Evolutionary conservation across 345 rosid species (phyloP).

Genomic region (Dipteronia dyeriana): DNA sequence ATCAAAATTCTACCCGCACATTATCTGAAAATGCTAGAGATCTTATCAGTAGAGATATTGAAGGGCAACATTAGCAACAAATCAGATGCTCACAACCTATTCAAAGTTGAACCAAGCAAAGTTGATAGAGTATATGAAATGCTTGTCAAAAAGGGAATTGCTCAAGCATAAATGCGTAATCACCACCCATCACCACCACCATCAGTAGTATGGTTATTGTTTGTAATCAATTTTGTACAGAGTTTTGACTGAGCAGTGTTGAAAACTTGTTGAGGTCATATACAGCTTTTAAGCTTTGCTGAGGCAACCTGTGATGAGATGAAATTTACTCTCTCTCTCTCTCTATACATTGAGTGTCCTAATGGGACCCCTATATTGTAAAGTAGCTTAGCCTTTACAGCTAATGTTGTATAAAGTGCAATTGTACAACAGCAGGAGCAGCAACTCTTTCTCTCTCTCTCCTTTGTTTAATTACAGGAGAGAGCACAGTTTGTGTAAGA

Average conservation of each 20-base stretch:
- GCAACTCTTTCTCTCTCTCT: not conserved
- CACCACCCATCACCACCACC: not conserved
- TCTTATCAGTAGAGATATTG: conserved; percentile 58
- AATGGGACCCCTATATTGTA: not conserved
- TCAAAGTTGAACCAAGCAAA: conserved; percentile 79
- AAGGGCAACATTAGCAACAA: conserved; percentile 65
- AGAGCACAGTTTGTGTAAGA: not conserved
- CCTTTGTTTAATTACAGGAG: not conserved
- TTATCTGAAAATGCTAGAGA: conserved; percentile 78
- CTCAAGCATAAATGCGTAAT: conserved; percentile 48
- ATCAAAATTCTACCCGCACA: conserved; percentile 76
- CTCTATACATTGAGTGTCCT: not conserved
- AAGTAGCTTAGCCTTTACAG: not conserved
- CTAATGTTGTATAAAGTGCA: conserved; percentile 9
- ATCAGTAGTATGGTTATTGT: not conserved
- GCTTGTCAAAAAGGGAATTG: conserved; percentile 65
- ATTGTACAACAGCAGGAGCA: not conserved
- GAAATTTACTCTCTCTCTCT: not conserved
- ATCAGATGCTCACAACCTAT: conserved; percentile 77
- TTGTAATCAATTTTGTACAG: not conserved
- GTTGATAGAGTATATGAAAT: conserved; percentile 83
- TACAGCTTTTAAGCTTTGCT: too few relatives aligned
- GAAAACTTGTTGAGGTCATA: too few relatives aligned
- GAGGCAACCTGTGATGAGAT: too few relatives aligned
- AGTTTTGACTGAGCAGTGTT: too few relatives aligned